Evolutionary conservation across 225 moss, liverwort and hornwort genomes (phyloP), one percentile per base, ranked within the genome.

Genomic region (Bryum argenteum): DNA sequence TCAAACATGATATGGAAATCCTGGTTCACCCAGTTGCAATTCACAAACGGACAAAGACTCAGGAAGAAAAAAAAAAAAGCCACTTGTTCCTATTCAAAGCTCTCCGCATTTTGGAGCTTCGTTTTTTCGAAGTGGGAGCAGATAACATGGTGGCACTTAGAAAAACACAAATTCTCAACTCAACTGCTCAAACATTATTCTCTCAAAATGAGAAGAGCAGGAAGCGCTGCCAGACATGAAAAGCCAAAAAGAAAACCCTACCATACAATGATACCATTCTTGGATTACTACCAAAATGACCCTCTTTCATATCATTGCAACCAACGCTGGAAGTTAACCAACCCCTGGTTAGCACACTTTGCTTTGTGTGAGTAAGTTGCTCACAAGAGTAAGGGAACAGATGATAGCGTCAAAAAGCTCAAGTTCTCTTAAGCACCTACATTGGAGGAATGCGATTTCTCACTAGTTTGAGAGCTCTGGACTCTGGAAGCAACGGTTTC

Each of bases 401-500:
- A 33, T 6, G 33, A 33, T 33, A 33, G 7, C 33, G 33, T 33
- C 5, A 28, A 28, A 28, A 28, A 28, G 5, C 28, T 28, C 33
- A 33, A 33, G 33, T 33, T 33, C 33, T 33, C 4, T 26, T 26
- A 33, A 5, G 33, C 33, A 33, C 33, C 33, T 33, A 33, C 33
- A 4, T 33, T 33, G 33, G 33, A 33, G 7, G 33, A 33, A 33
- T 3, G 33, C 5, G 4, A 33, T 33, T 33, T 33, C 33, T 33
- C 33, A 33, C 33, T 33, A 33, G 33, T 33, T 33, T 57, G 75
- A 22, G 66, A 59, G 45, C n/a, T 71, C 18, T 20, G 56, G 70
- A 72, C 58, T 26, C 53, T 66, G 1, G 80, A 77, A 61, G 82
- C 65, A 19, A 88, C 67, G 37, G 76, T 83, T 48, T 76, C 80